These are phyloP conservation scores for Rhodotorula diobovata DNA, from an alignment of 768 basidiomycete species.

Conservation along the genomic window DNA sequence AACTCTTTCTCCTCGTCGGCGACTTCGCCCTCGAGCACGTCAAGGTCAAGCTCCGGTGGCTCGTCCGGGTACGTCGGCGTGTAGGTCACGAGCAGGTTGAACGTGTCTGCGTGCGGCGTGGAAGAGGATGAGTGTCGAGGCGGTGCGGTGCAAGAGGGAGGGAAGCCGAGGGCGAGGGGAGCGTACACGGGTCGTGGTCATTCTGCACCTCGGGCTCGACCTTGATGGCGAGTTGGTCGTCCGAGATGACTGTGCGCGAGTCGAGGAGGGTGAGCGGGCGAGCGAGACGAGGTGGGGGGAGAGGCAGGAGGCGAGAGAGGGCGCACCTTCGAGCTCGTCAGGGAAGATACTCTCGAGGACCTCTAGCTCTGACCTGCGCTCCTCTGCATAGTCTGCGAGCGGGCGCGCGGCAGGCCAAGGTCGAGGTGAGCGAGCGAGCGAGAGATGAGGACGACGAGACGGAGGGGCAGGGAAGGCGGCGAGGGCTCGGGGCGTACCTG, in stretches of 20 bases:
- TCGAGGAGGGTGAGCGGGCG: not conserved
- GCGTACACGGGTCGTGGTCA: conserved; percentile 58
- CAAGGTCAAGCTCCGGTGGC: conserved; percentile 67
- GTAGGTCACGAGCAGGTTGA: conserved; percentile 71
- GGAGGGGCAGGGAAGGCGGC: not conserved
- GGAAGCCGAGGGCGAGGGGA: conserved; percentile 3
- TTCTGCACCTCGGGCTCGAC: conserved; percentile 78
- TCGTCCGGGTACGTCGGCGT: conserved; percentile 76
- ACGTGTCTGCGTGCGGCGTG: conserved; percentile 61
- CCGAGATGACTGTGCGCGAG: conserved; percentile 67
- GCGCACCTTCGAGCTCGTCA: conserved; percentile 84
- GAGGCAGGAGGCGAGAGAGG: conserved; percentile 33
- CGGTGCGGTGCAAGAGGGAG: not conserved
- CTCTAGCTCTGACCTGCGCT: conserved; percentile 49
- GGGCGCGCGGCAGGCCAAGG: not conserved
- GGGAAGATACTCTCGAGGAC: conserved; percentile 96
- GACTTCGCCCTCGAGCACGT: conserved; percentile 61
- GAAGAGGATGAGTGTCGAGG: not conserved
- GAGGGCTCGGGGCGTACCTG: conserved; percentile 1
- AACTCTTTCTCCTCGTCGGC: conserved; percentile 55
- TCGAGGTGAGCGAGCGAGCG: not conserved
- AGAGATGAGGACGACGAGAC: not conserved
- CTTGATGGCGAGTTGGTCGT: conserved; percentile 72
- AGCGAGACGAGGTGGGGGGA: not conserved
- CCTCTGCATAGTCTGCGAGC: conserved; percentile 37